Evolutionary conservation across 768 basidiomycete genomes (phyloP).

Genomic region (Boletus edulis): DNA sequence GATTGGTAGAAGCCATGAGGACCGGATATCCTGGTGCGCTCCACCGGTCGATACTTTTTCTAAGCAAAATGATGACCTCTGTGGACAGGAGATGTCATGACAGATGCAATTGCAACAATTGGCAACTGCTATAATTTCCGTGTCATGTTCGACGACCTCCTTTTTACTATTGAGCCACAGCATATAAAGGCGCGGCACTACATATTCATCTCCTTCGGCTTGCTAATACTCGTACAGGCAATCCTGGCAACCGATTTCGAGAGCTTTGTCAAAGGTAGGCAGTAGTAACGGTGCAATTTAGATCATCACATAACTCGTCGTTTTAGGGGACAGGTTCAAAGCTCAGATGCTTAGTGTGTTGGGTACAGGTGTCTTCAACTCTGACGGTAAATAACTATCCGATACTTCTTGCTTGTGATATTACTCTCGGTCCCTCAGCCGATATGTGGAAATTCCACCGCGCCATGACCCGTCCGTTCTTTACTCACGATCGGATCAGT

Average conservation of each 20-base stretch:
- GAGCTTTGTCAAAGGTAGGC: slow-evolving; percentile 56
- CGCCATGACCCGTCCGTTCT: slow-evolving; percentile 64
- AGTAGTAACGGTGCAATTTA: not conserved
- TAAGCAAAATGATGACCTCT: not conserved
- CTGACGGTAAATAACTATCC: slow-evolving; percentile 45
- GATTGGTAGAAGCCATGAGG: slow-evolving; percentile 34
- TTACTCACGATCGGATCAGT: slow-evolving; percentile 55
- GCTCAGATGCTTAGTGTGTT: slow-evolving; percentile 46
- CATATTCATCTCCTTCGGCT: not conserved
- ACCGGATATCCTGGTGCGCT: slow-evolving; percentile 50
- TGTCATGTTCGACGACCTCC: slow-evolving; percentile 42
- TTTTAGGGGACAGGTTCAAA: slow-evolving; percentile 35
- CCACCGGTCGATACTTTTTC: not conserved
- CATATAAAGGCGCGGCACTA: slow-evolving; percentile 43
- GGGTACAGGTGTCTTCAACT: slow-evolving; percentile 68
- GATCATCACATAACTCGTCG: not conserved
- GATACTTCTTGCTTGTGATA: too few relatives aligned
- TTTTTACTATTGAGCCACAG: slow-evolving; percentile 51
- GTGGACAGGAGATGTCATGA: slow-evolving; percentile 42
- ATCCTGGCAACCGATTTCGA: slow-evolving; percentile 57
- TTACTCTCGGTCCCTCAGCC: slow-evolving; percentile 25
- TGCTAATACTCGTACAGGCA: slow-evolving; percentile 16
- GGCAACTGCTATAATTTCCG: slow-evolving; percentile 48
- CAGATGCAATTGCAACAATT: slow-evolving; percentile 29
- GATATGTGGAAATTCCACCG: slow-evolving; percentile 64